Conservation (phyloP, 805 yeast species). For the Saturnispora kantuleensis region DNA sequence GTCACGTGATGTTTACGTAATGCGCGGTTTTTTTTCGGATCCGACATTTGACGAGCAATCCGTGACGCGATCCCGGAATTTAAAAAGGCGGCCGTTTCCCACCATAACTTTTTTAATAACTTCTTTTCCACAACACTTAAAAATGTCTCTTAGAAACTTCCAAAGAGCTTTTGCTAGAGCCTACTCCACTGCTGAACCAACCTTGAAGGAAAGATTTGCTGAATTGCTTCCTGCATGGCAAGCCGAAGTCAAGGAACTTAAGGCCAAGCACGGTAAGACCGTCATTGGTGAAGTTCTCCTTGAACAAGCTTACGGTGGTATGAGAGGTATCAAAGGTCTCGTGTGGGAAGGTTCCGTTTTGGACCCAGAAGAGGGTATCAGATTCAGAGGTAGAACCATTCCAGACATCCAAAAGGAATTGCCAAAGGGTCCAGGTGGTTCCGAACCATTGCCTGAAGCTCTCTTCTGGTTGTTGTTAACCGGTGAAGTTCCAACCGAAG, state of each 20-base stretch:
- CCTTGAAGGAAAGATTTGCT: slow-evolving; percentile 90
- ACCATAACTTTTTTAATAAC: not conserved
- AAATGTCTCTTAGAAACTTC: slow-evolving; percentile 23
- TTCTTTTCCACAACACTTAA: not conserved
- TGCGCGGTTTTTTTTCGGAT: too few relatives aligned
- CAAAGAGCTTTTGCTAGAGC: slow-evolving; percentile 27
- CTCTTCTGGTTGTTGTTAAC: slow-evolving; percentile 75
- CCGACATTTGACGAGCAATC: too few relatives aligned
- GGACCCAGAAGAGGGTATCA: slow-evolving; percentile 78
- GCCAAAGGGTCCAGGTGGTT: slow-evolving; percentile 65
- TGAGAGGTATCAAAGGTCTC: slow-evolving; percentile 78
- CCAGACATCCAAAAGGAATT: slow-evolving; percentile 66
- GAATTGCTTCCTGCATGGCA: slow-evolving; percentile 86
- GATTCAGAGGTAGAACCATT: slow-evolving; percentile 77
- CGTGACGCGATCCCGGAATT: not conserved
- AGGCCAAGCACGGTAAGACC: slow-evolving; percentile 82
- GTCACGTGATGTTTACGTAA: too few relatives aligned
- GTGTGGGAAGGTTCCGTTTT: slow-evolving; percentile 86
- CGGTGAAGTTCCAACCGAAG: slow-evolving; percentile 70
- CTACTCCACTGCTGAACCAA: slow-evolving; percentile 34
- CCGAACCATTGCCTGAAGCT: slow-evolving; percentile 66
- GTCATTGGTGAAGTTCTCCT: slow-evolving; percentile 65
- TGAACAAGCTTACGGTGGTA: slow-evolving; percentile 85
- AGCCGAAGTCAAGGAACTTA: slow-evolving; percentile 83
- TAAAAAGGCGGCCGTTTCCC: not conserved